Evolutionary conservation across 1,284 basidiomycete genomes (phyloP).

Genomic region (Tilletia setariae): DNA sequence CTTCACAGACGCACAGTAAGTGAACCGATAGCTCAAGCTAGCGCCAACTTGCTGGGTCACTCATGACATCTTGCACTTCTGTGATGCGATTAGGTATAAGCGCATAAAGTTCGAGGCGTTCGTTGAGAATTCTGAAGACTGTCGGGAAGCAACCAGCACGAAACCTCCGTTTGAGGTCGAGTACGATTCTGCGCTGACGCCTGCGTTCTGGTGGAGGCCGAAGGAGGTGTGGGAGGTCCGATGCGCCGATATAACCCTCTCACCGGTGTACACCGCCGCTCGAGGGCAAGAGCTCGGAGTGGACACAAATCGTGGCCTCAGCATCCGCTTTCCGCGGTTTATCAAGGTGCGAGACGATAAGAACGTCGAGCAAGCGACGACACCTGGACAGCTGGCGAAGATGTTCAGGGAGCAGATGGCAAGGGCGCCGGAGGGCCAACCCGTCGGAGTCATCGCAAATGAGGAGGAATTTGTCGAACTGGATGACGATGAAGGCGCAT

Average conservation of each 20-base stretch:
- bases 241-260: conserved; percentile 76
- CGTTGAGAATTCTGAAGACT: conserved; percentile 15
- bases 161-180: conserved; percentile 10
- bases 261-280: conserved; percentile 81
- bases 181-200: conserved; percentile 62
- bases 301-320: conserved; percentile 65
- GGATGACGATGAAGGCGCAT: conserved; percentile 16
- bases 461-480: conserved; percentile 20
- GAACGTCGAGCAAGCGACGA: conserved; percentile 34
- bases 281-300: conserved; percentile 61
- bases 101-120: conserved; percentile 58
- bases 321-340: conserved; percentile 56
- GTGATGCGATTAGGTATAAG: conserved; percentile 57
- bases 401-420: conserved; percentile 41
- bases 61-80: background rate
- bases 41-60: conserved; percentile 64
- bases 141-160: conserved; percentile 25
- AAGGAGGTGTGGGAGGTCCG: conserved; percentile 70
- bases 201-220: conserved; percentile 71
- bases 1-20: conserved; percentile 8
- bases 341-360: conserved; percentile 48
- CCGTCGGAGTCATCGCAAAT: conserved; percentile 4
- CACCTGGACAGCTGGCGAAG: conserved; percentile 36
- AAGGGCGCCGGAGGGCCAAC: background rate
- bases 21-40: conserved; percentile 1